phyloP scores from a whole-genome alignment of 2,329 filamentous ascomycete genomes.

The Pseudodiploospora longispora region DNA sequence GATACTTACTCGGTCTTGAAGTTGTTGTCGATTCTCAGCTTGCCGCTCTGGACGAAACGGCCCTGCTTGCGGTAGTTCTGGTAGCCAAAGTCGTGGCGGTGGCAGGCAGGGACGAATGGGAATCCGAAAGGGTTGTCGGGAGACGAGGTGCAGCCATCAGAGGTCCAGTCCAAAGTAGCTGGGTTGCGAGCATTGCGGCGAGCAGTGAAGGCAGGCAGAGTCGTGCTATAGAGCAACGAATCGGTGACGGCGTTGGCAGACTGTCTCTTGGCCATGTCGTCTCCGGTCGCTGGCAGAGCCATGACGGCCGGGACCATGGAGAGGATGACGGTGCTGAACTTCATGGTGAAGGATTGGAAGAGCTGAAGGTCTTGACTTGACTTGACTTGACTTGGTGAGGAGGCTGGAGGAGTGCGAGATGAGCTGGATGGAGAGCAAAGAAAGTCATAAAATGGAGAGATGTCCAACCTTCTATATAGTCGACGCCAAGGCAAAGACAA shows the following conservation, averaged over 20 bases:
- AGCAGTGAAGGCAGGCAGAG: slow-evolving; percentile 33
- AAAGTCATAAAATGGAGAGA: too few relatives aligned
- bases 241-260: slow-evolving; percentile 31
- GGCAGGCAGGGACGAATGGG: slow-evolving; percentile 35
- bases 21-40: slow-evolving; percentile 39
- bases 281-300: slow-evolving; percentile 14
- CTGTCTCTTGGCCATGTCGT: slow-evolving; percentile 12
- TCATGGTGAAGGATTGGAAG: slow-evolving; percentile 17
- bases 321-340: slow-evolving; percentile 18
- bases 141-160: slow-evolving; percentile 34
- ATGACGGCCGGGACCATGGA: slow-evolving; percentile 15
- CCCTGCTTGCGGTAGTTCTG: slow-evolving; percentile 42
- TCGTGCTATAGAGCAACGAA: slow-evolving; percentile 35
- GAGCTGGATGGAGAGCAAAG: too few relatives aligned
- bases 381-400: too few relatives aligned
- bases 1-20: slow-evolving; percentile 36
- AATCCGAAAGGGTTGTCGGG: slow-evolving; percentile 38
- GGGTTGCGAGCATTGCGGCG: slow-evolving; percentile 33
- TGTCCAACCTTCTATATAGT: too few relatives aligned
- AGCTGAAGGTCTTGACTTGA: too few relatives aligned
- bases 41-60: slow-evolving; percentile 35
- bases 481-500: too few relatives aligned
- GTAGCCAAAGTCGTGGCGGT: slow-evolving; percentile 51
- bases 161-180: slow-evolving; percentile 29
- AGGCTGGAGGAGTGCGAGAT: too few relatives aligned